A percentile compares a stretch with the other conserved stretches of the same genome.
These are phyloP conservation scores for Lactarius sp. DNA, from an alignment of 768 basidiomycete species.

Conservation along the genomic window DNA sequence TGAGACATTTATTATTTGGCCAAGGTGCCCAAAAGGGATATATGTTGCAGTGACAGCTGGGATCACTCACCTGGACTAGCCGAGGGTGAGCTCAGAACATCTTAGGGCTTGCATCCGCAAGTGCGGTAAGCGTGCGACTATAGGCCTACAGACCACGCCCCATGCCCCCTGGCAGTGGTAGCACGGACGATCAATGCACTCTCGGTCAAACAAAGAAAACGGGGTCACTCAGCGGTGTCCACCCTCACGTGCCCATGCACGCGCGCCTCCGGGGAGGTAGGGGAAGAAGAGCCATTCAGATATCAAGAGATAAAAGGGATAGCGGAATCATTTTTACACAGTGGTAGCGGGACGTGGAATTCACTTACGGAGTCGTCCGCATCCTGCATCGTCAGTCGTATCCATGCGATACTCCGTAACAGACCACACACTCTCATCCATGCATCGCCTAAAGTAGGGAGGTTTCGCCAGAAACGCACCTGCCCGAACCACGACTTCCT, in stretches of 20 bases:
- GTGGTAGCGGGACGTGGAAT: slow-evolving; percentile 11
- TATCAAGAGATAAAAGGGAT: slow-evolving; percentile 22
- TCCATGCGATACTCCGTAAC: slow-evolving; percentile 9
- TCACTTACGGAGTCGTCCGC: slow-evolving; percentile 20
- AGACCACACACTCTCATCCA: slow-evolving; percentile 15
- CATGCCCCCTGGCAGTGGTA: slow-evolving; percentile 19
- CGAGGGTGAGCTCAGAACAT: neutral
- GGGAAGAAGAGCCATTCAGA: slow-evolving; percentile 22
- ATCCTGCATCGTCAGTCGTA: slow-evolving; percentile 10
- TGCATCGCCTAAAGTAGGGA: slow-evolving; percentile 3
- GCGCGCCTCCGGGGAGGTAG: neutral
- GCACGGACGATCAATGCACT: slow-evolving; percentile 23
- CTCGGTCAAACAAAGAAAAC: slow-evolving; percentile 15
- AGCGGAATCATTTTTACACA: slow-evolving; percentile 24
- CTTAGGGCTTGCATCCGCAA: neutral
- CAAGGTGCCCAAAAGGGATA: neutral
- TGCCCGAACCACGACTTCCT: slow-evolving; percentile 18
- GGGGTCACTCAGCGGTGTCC: slow-evolving; percentile 21
- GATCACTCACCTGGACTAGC: slow-evolving; percentile 10
- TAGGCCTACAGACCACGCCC: slow-evolving; percentile 22
- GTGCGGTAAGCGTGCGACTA: slow-evolving; percentile 1
- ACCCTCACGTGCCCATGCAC: slow-evolving; percentile 7
- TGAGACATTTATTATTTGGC: slow-evolving; percentile 4
- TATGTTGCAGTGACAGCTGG: neutral
- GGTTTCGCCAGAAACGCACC: slow-evolving; percentile 25